Evolutionary conservation across 768 basidiomycete genomes (phyloP).

Genomic region (Rhizopogon salebrosus): DNA sequence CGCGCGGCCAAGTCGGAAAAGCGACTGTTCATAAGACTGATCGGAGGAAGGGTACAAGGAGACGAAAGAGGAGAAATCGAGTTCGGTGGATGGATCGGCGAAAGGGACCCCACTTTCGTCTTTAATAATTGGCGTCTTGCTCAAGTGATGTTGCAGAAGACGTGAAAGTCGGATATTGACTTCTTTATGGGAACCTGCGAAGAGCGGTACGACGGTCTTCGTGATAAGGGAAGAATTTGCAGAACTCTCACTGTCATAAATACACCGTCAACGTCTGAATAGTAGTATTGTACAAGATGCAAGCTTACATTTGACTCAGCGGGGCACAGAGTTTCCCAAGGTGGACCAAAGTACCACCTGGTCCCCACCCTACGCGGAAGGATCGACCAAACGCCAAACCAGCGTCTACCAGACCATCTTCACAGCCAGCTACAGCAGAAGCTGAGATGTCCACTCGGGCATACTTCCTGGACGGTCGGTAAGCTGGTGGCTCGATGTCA

Average conservation of each 20-base stretch:
- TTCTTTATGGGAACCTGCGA: conserved; percentile 27
- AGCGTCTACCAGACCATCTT: conserved; percentile 69
- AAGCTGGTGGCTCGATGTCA: conserved; percentile 59
- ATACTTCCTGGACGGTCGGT: conserved; percentile 77
- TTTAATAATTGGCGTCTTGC: conserved; percentile 61
- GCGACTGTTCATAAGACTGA: conserved; percentile 62
- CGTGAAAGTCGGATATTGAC: conserved; percentile 44
- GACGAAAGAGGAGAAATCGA: conserved; percentile 78
- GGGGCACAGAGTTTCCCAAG: conserved; percentile 70
- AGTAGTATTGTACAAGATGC: not conserved
- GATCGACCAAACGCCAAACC: conserved; percentile 83
- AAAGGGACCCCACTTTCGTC: conserved; percentile 71
- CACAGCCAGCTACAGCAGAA: conserved; percentile 59
- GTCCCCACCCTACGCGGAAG: conserved; percentile 90
- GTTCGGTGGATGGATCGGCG: conserved; percentile 53
- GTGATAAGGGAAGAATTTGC: conserved; percentile 62
- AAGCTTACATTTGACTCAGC: conserved; percentile 45
- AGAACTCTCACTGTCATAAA: conserved; percentile 37
- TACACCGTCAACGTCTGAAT: conserved; percentile 5
- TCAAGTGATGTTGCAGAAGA: conserved; percentile 73
- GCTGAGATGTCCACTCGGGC: conserved; percentile 65
- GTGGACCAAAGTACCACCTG: conserved; percentile 69
- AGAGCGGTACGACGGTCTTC: conserved; percentile 43
- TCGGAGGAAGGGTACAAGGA: conserved; percentile 69
- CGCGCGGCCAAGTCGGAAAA: conserved; percentile 86